These are phyloP conservation scores for Chaetomium fimeti DNA, from an alignment of 495 filamentous ascomycete genomes.

Conservation along the genomic window DNA sequence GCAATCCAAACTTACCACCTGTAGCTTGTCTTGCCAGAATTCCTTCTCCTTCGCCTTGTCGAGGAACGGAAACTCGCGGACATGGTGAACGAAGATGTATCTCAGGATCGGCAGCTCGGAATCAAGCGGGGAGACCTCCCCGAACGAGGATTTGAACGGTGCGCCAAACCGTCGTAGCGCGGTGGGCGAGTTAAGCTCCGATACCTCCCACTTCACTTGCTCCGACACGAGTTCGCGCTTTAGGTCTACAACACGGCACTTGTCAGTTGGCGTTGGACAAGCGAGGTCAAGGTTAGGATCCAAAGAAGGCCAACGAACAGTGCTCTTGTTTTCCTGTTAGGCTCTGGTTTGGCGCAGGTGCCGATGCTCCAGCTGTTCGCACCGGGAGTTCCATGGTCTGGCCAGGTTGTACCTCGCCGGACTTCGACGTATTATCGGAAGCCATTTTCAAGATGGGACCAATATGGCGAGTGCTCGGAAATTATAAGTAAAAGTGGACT, in stretches of 20 bases:
- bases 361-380: constrained; percentile 18
- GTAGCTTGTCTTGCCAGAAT: constrained; percentile 98
- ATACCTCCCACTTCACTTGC: constrained; percentile 85
- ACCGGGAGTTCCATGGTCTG: constrained; percentile 21
- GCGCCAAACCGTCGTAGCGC: constrained; percentile 93
- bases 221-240: constrained; percentile 91
- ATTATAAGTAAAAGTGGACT: neutral
- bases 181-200: constrained; percentile 88
- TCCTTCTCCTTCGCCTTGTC: constrained; percentile 96
- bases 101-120: constrained; percentile 90
- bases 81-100: constrained; percentile 97
- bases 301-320: constrained; percentile 53
- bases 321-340: constrained; percentile 98
- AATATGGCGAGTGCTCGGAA: neutral
- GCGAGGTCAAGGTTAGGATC: neutral
- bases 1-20: constrained; percentile 65
- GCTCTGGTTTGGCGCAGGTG: constrained; percentile 34
- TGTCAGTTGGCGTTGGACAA: neutral
- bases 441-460: constrained; percentile 7
- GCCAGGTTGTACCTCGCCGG: constrained; percentile 20
- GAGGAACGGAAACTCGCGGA: constrained; percentile 95
- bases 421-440: constrained; percentile 1
- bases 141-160: constrained; percentile 86
- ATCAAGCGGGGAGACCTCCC: constrained; percentile 89
- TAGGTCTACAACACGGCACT: constrained; percentile 62